phyloP scores from a whole-genome alignment of 129 eudicot species.

The Apium graveolens region DNA sequence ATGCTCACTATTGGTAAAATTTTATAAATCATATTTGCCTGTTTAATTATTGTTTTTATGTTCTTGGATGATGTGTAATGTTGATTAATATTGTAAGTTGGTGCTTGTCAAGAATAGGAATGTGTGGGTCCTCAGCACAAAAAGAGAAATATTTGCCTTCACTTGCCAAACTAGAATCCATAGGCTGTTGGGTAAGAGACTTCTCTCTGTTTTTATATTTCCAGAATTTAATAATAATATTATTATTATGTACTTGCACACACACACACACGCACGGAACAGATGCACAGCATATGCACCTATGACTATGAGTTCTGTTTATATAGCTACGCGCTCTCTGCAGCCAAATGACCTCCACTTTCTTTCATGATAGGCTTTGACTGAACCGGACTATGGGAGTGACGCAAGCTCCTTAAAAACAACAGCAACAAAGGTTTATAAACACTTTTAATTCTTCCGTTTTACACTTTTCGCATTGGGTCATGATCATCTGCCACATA shows the following conservation, averaged over 20 bases:
- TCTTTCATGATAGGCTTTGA: slow-evolving; percentile 50
- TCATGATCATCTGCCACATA: neutral
- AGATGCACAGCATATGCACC: neutral
- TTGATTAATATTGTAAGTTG: slow-evolving; percentile 9
- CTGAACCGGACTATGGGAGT: slow-evolving; percentile 98
- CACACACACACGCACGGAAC: too few species aligned
- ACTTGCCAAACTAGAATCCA: slow-evolving; percentile 58
- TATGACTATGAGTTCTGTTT: neutral
- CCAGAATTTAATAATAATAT: neutral
- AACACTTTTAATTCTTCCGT: neutral
- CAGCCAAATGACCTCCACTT: slow-evolving; percentile 1
- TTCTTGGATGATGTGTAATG: neutral
- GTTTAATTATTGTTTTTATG: neutral
- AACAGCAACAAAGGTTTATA: slow-evolving; percentile 74
- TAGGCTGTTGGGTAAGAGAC: slow-evolving; percentile 82
- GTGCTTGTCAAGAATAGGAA: slow-evolving; percentile 39
- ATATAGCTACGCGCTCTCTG: neutral
- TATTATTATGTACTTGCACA: neutral
- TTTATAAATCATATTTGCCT: slow-evolving; percentile 5
- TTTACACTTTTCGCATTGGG: neutral
- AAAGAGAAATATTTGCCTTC: slow-evolving; percentile 87
- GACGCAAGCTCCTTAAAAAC: slow-evolving; percentile 91
- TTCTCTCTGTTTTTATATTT: slow-evolving; percentile 10
- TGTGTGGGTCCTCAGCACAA: slow-evolving; percentile 82
- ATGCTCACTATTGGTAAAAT: slow-evolving; percentile 91